Conservation (phyloP, 2,329 filamentous ascomycete species). For the Penicillium vulpinum region DNA sequence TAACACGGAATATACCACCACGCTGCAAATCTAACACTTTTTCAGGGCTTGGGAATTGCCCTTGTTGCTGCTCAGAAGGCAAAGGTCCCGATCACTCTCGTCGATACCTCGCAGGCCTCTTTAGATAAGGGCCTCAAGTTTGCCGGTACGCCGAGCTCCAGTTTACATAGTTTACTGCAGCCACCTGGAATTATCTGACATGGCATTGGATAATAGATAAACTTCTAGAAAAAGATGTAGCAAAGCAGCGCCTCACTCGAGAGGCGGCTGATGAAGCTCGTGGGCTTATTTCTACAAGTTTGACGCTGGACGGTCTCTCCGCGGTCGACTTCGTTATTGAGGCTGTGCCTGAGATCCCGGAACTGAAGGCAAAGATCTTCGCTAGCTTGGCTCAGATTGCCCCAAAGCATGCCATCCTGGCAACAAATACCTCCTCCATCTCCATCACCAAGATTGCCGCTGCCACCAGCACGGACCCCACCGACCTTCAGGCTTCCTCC, state of each 20-base stretch:
- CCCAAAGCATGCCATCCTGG: slow-evolving; percentile 81
- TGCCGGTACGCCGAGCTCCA: slow-evolving; percentile 60
- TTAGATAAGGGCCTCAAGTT: slow-evolving; percentile 88
- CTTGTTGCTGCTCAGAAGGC: slow-evolving; percentile 87
- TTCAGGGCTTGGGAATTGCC: slow-evolving; percentile 91
- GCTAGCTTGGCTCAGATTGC: slow-evolving; percentile 76
- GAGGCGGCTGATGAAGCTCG: slow-evolving; percentile 74
- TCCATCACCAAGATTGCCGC: slow-evolving; percentile 95
- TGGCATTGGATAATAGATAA: slow-evolving; percentile 64
- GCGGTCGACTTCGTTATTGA: slow-evolving; percentile 97
- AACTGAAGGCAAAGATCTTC: slow-evolving; percentile 88
- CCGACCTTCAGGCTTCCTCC: slow-evolving; percentile 75
- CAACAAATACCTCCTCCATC: slow-evolving; percentile 98
- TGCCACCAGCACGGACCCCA: slow-evolving; percentile 75
- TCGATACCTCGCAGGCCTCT: slow-evolving; percentile 81
- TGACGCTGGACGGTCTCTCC: slow-evolving; percentile 72
- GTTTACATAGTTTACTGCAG: neutral
- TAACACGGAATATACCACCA: slow-evolving; percentile 7
- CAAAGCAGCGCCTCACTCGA: slow-evolving; percentile 81
- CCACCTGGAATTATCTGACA: neutral
- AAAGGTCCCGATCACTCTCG: slow-evolving; percentile 76
- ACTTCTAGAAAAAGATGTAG: slow-evolving; percentile 86
- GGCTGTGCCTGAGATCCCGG: slow-evolving; percentile 88
- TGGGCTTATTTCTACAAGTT: slow-evolving; percentile 67
- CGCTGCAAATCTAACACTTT: slow-evolving; percentile 21